Evolutionary conservation across 345 rosid species (phyloP).

Genomic region (Gossypium anomalum): DNA sequence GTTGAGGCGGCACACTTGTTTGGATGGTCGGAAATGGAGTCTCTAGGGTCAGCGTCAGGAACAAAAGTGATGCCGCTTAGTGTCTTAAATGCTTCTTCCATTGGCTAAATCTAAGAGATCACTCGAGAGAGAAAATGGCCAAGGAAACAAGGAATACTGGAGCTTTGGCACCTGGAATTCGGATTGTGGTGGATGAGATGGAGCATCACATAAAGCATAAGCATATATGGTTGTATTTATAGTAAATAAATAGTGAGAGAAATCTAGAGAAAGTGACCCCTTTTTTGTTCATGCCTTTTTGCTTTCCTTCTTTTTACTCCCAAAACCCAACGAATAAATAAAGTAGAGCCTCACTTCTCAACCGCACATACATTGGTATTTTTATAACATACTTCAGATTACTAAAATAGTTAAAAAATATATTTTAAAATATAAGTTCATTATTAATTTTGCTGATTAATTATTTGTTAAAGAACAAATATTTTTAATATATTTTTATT

Average conservation of each 20-base stretch:
- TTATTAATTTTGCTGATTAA: too few relatives aligned
- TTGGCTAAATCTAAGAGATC: neutral
- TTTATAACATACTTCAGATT: too few relatives aligned
- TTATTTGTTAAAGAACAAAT: too few relatives aligned
- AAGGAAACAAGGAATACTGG: neutral
- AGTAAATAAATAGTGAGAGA: neutral
- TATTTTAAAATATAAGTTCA: too few relatives aligned
- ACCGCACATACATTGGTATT: too few relatives aligned
- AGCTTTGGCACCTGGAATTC: neutral
- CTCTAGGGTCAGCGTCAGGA: slow-evolving; percentile 12
- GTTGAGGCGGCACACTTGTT: slow-evolving; percentile 24
- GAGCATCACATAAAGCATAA: neutral
- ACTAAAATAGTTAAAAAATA: too few relatives aligned
- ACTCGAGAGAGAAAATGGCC: neutral
- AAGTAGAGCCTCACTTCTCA: too few relatives aligned
- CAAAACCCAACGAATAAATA: neutral
- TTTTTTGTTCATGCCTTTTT: neutral
- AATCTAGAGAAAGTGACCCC: neutral
- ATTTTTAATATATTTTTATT: too few relatives aligned
- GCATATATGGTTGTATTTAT: neutral
- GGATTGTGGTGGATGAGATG: neutral
- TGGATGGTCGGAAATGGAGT: slow-evolving; percentile 10
- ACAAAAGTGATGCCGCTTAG: slow-evolving; percentile 29
- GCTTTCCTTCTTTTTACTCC: too few relatives aligned
- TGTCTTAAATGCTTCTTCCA: slow-evolving; percentile 67